Conservation (phyloP, 176 grass and related monocot genomes). For the Elaeis guineensis region DNA sequence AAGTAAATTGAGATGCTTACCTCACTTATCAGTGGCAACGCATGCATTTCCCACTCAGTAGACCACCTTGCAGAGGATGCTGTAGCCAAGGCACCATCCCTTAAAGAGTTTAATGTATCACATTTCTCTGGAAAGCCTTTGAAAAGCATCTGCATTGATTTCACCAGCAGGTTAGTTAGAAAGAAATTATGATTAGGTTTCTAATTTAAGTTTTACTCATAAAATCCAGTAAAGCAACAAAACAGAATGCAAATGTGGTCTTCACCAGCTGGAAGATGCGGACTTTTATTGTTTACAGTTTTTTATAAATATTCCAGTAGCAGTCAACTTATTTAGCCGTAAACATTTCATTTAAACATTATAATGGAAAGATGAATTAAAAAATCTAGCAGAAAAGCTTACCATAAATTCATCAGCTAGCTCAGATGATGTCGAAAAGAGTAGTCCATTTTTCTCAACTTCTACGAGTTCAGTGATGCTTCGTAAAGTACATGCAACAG, state of each 20-base stretch:
- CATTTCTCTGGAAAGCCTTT: slow-evolving; percentile 81
- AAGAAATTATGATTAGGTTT: too few relatives aligned
- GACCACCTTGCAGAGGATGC: slow-evolving; percentile 59
- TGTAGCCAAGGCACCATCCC: slow-evolving; percentile 51
- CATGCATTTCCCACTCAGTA: slow-evolving; percentile 59
- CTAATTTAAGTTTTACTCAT: too few relatives aligned
- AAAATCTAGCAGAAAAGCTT: slow-evolving; percentile 4
- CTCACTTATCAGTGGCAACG: slow-evolving; percentile 57
- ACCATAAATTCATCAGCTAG: slow-evolving; percentile 98
- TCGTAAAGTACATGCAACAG: slow-evolving; percentile 17
- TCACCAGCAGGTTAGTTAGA: too few relatives aligned
- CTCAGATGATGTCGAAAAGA: slow-evolving; percentile 86
- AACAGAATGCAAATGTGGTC: neutral
- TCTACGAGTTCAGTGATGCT: slow-evolving; percentile 96
- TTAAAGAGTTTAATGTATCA: slow-evolving; percentile 45
- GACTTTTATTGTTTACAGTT: too few relatives aligned
- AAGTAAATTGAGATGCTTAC: slow-evolving; percentile 13
- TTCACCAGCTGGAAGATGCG: neutral
- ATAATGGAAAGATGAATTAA: neutral
- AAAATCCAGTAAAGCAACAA: neutral
- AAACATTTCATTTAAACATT: too few relatives aligned
- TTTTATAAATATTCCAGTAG: too few relatives aligned
- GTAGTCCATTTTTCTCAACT: slow-evolving; percentile 76
- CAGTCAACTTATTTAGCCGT: too few relatives aligned
- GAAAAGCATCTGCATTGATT: slow-evolving; percentile 68